Evolutionary conservation across 2,329 filamentous ascomycete genomes (phyloP).

Genomic region (Ambrosiella xylebori): DNA sequence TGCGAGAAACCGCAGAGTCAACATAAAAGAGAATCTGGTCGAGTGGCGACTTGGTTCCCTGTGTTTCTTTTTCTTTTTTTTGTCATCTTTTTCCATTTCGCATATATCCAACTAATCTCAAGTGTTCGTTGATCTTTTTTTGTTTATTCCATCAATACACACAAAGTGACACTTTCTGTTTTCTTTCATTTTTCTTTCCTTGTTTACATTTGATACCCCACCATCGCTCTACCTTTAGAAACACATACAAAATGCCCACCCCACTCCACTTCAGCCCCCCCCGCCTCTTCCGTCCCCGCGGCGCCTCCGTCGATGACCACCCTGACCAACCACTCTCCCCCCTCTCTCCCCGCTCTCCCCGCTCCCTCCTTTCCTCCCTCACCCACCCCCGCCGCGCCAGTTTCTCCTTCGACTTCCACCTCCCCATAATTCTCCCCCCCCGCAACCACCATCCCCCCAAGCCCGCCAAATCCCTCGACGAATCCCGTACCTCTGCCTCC

Average conservation of each 20-base stretch:
- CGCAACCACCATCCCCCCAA: background rate
- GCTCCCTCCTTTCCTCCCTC: background rate
- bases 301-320: background rate
- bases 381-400: background rate
- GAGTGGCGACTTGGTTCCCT: too few species aligned
- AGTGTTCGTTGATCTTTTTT: too few species aligned
- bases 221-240: background rate
- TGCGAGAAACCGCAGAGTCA: too few species aligned
- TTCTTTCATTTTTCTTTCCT: too few species aligned
- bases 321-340: background rate
- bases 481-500: background rate
- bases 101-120: too few species aligned
- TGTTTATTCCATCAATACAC: too few species aligned
- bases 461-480: background rate
- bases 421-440: slow-evolving; percentile 2
- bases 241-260: background rate
- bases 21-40: too few species aligned
- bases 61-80: too few species aligned
- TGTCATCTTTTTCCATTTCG: too few species aligned
- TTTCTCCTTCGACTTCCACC: slow-evolving; percentile 8
- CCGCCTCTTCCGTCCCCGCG: background rate
- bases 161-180: too few species aligned
- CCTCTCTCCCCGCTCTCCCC: slow-evolving; percentile 8
- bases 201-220: background rate
- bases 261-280: background rate